phyloP scores from a whole-genome alignment of 2,329 filamentous ascomycete species.

The Sporothrix brasiliensis region DNA sequence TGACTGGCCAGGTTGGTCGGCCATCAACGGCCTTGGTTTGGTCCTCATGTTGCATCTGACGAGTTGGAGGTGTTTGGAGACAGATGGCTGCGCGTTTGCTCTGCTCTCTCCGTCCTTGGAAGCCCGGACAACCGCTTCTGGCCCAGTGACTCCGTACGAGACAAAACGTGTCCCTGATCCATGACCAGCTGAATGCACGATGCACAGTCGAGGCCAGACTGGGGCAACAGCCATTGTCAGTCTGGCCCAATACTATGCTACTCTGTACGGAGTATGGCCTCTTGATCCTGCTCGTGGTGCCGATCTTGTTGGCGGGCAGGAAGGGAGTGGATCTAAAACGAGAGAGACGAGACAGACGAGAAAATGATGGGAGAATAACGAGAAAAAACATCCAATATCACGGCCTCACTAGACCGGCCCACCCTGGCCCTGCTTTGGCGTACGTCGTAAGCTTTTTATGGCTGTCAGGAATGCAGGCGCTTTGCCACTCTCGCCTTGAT shows the following conservation, averaged over 20 bases:
- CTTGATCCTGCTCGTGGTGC: neutral
- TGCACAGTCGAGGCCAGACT: neutral
- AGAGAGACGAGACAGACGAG: neutral
- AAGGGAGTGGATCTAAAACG: constrained; percentile 1
- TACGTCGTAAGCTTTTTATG: neutral
- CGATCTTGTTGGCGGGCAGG: neutral
- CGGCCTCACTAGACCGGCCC: neutral
- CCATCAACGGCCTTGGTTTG: neutral
- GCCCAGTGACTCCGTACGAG: too few relatives aligned
- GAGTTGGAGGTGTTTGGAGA: neutral
- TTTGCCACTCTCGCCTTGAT: constrained; percentile 3
- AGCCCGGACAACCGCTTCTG: neutral
- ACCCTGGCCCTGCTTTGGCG: neutral
- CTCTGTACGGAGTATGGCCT: neutral
- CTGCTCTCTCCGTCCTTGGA: neutral
- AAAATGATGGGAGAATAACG: neutral
- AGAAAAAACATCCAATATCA: neutral
- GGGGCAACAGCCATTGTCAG: neutral
- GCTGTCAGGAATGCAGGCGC: constrained; percentile 1
- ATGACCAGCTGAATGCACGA: constrained; percentile 28
- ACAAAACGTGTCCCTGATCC: constrained; percentile 8
- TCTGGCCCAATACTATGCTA: neutral
- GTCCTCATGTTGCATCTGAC: neutral
- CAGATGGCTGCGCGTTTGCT: neutral
- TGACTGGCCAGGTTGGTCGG: constrained; percentile 1